These are phyloP conservation scores for Ogataea saltuana DNA, from an alignment of 805 yeast species.

Conservation along the genomic window DNA sequence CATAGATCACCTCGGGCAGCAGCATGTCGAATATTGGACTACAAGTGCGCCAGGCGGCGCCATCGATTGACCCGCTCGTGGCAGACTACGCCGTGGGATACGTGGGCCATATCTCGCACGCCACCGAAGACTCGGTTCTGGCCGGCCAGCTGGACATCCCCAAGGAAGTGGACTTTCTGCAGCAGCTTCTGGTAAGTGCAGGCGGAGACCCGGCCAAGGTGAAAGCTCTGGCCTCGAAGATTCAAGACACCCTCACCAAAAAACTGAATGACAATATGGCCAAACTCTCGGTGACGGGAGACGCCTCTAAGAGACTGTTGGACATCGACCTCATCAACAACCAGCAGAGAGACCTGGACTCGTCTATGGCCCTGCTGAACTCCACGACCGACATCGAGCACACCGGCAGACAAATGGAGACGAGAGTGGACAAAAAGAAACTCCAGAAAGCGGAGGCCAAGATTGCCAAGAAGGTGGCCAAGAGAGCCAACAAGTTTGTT, in stretches of 20 bases:
- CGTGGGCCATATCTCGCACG: conserved; percentile 73
- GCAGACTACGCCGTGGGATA: conserved; percentile 91
- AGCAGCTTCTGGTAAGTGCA: conserved; percentile 69
- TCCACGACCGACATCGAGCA: conserved; percentile 86
- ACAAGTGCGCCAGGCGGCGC: conserved; percentile 83
- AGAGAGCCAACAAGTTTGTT: conserved; percentile 76
- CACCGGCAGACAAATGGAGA: conserved; percentile 87
- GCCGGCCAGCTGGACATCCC: conserved; percentile 69
- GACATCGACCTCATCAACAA: conserved; percentile 72
- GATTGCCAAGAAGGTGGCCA: conserved; percentile 96
- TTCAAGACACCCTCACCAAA: conserved; percentile 50
- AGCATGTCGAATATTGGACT: conserved; percentile 38
- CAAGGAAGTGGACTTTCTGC: conserved; percentile 67
- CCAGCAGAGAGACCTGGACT: conserved; percentile 70
- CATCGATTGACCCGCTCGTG: conserved; percentile 82
- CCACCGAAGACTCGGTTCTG: conserved; percentile 80
- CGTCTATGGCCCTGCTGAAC: conserved; percentile 74
- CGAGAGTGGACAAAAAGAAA: conserved; percentile 94
- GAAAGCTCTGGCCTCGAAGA: conserved; percentile 42
- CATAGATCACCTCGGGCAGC: too few relatives aligned
- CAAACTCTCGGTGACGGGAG: conserved; percentile 76
- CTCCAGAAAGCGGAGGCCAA: conserved; percentile 96
- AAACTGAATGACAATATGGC: conserved; percentile 69
- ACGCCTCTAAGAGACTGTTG: conserved; percentile 82
- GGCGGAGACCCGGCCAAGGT: conserved; percentile 73